phyloP scores from a whole-genome alignment of 805 yeast species.

The Lipomyces japonicus region DNA sequence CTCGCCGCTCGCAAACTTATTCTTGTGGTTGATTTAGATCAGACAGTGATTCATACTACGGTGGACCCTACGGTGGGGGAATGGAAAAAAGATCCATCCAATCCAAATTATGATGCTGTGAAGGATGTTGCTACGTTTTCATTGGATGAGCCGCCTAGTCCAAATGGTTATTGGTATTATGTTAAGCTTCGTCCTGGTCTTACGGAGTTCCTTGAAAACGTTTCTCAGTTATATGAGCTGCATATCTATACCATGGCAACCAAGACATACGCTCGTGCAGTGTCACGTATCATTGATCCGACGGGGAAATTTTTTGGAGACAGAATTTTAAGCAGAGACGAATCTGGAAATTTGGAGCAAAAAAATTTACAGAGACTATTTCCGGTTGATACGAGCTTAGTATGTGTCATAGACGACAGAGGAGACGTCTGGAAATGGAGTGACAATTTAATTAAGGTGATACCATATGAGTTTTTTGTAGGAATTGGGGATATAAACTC shows the following conservation, averaged over 20 bases:
- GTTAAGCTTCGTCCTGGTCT: constrained; percentile 91
- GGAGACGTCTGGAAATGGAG: constrained; percentile 99
- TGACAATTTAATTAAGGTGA: constrained; percentile 81
- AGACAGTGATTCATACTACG: constrained; percentile 95
- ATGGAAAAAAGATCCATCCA: constrained; percentile 83
- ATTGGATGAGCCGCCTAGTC: constrained; percentile 60
- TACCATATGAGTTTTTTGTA: constrained; percentile 92
- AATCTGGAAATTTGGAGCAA: constrained; percentile 86
- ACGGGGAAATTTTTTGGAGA: constrained; percentile 83
- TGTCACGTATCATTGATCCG: constrained; percentile 90
- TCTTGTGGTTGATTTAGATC: constrained; percentile 93
- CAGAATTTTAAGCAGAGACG: constrained; percentile 87
- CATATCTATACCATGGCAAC: constrained; percentile 99
- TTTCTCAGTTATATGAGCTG: constrained; percentile 70
- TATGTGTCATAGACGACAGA: constrained; percentile 91
- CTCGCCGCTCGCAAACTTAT: constrained; percentile 65
- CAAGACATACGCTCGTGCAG: constrained; percentile 81
- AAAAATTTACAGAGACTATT: constrained; percentile 83
- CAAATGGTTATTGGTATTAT: constrained; percentile 60
- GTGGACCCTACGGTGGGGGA: constrained; percentile 96
- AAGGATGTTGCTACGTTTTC: constrained; percentile 76
- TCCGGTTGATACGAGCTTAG: constrained; percentile 96
- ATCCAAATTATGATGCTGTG: constrained; percentile 81
- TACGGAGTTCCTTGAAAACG: constrained; percentile 60
- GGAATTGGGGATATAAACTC: constrained; percentile 98